Conservation (phyloP, 441 rosid genomes). For the Biscutella laevigata region DNA sequence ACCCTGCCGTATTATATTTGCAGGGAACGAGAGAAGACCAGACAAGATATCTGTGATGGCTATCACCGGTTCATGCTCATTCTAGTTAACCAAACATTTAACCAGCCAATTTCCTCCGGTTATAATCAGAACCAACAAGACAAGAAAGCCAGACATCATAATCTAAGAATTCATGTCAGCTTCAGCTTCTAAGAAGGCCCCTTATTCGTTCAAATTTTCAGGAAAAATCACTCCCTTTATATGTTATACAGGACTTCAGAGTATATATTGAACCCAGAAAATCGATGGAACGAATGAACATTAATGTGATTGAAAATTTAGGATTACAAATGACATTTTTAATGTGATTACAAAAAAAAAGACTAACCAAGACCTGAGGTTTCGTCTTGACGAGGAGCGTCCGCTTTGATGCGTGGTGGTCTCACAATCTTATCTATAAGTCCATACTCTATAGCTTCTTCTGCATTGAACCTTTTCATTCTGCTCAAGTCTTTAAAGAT, state of each 20-base stretch:
- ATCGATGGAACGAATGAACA: background rate
- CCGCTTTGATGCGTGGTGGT: slow-evolving; percentile 55
- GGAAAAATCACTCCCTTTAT: background rate
- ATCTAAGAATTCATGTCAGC: background rate
- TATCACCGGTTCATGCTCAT: too few relatives aligned
- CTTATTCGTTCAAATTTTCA: background rate
- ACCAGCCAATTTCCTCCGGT: background rate
- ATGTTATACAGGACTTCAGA: background rate
- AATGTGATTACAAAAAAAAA: background rate
- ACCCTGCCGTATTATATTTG: too few relatives aligned
- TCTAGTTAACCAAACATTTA: background rate
- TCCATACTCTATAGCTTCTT: slow-evolving; percentile 78
- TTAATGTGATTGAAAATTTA: background rate
- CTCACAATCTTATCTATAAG: slow-evolving; percentile 58
- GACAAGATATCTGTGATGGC: too few relatives aligned
- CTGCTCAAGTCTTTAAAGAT: slow-evolving; percentile 53
- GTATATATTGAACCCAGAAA: background rate
- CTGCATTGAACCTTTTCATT: slow-evolving; percentile 56
- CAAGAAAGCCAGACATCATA: background rate
- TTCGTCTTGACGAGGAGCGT: slow-evolving; percentile 44
- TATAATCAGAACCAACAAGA: background rate
- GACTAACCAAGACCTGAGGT: slow-evolving; percentile 49
- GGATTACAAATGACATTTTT: background rate
- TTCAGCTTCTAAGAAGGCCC: background rate
- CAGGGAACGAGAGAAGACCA: too few relatives aligned